Percentiles rank a stretch among this genome's conserved stretches.
phyloP scores from a whole-genome alignment of 2,329 filamentous ascomycete genomes.

The Ophioceras dolichostomum region DNA sequence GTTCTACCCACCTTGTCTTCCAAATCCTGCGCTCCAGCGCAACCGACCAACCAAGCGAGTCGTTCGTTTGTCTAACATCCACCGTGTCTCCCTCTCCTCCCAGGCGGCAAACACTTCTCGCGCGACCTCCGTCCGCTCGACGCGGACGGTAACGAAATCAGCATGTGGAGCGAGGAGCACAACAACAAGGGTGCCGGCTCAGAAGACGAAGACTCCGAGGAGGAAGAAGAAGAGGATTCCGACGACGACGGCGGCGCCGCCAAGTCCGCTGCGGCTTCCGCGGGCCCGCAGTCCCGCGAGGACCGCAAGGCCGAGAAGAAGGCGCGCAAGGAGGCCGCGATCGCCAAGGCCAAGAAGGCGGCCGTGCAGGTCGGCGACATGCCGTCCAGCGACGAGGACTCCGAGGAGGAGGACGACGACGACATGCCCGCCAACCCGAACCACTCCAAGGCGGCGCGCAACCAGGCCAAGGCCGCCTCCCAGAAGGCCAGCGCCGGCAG shows the following conservation, averaged over 20 bases:
- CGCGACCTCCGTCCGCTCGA: slow-evolving; percentile 81
- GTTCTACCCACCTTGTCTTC: neutral
- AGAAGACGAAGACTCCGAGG: slow-evolving; percentile 35
- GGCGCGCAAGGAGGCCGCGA: slow-evolving; percentile 40
- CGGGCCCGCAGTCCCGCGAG: slow-evolving; percentile 53
- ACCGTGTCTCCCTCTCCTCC: neutral
- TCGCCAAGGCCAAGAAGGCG: slow-evolving; percentile 30
- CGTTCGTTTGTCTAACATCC: neutral
- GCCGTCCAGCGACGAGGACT: slow-evolving; percentile 53
- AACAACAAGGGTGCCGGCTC: slow-evolving; percentile 32
- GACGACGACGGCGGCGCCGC: slow-evolving; percentile 36
- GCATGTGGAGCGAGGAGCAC: slow-evolving; percentile 67
- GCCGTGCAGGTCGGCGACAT: slow-evolving; percentile 78
- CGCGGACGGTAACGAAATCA: slow-evolving; percentile 74
- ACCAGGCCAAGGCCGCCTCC: slow-evolving; percentile 35
- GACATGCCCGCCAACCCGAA: slow-evolving; percentile 84
- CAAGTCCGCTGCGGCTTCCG: slow-evolving; percentile 24
- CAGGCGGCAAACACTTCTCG: slow-evolving; percentile 93
- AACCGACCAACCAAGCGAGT: neutral
- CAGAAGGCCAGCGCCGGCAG: slow-evolving; percentile 18
- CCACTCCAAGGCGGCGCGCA: slow-evolving; percentile 64
- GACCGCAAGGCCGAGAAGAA: slow-evolving; percentile 80
- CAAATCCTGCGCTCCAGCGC: neutral
- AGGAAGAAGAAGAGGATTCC: slow-evolving; percentile 36
- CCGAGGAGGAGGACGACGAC: slow-evolving; percentile 34